Percentiles rank a stretch among this genome's conserved stretches.
These are phyloP conservation scores for Kodamaea neixiangensis DNA, from an alignment of 805 yeast genomes.

Conservation along the genomic window DNA sequence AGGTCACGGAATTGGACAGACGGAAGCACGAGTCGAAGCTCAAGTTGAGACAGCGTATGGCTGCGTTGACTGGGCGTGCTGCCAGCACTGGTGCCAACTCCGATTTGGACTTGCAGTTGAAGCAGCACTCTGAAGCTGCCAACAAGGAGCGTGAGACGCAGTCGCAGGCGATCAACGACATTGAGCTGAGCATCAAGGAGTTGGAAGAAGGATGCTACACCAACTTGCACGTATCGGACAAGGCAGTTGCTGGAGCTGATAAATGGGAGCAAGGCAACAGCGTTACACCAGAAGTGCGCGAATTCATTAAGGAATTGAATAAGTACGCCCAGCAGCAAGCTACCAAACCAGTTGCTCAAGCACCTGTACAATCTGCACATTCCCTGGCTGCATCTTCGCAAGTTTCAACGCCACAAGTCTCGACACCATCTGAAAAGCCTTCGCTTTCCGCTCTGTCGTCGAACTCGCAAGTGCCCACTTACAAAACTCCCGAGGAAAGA, in stretches of 20 bases:
- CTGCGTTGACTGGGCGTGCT: slow-evolving; percentile 82
- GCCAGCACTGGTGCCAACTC: slow-evolving; percentile 48
- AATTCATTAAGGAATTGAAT: slow-evolving; percentile 59
- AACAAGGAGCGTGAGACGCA: slow-evolving; percentile 56
- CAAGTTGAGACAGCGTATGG: slow-evolving; percentile 81
- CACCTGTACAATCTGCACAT: slow-evolving; percentile 19
- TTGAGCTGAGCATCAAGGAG: slow-evolving; percentile 68
- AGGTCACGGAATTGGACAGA: slow-evolving; percentile 79
- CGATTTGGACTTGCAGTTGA: slow-evolving; percentile 55
- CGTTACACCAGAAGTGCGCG: slow-evolving; percentile 60
- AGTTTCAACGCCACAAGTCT: slow-evolving; percentile 12
- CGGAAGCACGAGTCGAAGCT: slow-evolving; percentile 81
- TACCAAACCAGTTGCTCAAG: slow-evolving; percentile 13
- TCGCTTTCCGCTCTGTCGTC: neutral
- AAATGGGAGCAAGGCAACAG: slow-evolving; percentile 86
- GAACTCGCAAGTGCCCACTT: slow-evolving; percentile 20
- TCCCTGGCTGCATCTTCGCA: neutral
- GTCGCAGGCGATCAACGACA: slow-evolving; percentile 64
- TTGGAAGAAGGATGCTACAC: slow-evolving; percentile 53
- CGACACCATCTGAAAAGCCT: slow-evolving; percentile 8
- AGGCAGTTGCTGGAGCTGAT: slow-evolving; percentile 53
- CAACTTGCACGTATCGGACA: slow-evolving; percentile 41
- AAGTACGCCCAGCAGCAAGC: slow-evolving; percentile 10
- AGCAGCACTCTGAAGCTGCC: slow-evolving; percentile 53
- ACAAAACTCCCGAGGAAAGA: slow-evolving; percentile 62